phyloP scores from a whole-genome alignment of 2,329 filamentous ascomycete species.

The Fusarium burgessii region DNA sequence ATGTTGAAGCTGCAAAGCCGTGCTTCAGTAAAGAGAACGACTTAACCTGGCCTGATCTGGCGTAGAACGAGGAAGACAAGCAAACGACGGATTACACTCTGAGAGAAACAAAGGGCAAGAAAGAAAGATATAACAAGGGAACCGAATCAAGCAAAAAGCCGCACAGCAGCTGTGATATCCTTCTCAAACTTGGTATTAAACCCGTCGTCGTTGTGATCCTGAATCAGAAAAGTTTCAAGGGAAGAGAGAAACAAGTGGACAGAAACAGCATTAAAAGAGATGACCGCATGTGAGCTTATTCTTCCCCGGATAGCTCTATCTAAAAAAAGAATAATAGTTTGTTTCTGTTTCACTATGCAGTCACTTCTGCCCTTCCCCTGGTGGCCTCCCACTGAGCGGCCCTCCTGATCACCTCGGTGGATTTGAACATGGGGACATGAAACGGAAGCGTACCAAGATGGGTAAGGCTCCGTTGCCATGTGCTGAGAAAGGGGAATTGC shows the following conservation, averaged over 20 bases:
- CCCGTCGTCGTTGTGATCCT: conserved; percentile 25
- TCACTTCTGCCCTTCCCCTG: conserved; percentile 1
- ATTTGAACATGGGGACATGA: conserved; percentile 20
- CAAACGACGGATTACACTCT: conserved; percentile 5
- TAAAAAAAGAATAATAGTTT: conserved; percentile 31
- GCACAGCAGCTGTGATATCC: conserved; percentile 38
- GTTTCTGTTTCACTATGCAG: conserved; percentile 34
- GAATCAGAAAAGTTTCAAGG: conserved; percentile 16
- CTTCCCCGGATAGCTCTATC: conserved; percentile 25
- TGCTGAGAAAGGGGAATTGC: background rate
- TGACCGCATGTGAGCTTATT: conserved; percentile 24
- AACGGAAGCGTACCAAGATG: conserved; percentile 24
- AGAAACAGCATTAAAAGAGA: conserved; percentile 26
- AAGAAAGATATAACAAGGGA: conserved; percentile 13
- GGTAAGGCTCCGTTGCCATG: conserved; percentile 5
- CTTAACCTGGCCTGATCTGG: background rate
- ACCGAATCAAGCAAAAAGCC: conserved; percentile 20
- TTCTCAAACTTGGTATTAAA: conserved; percentile 27
- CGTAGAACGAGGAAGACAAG: conserved; percentile 14
- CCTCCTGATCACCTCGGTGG: conserved; percentile 15
- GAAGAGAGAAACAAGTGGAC: background rate
- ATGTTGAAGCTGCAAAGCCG: conserved; percentile 47
- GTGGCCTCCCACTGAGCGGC: conserved; percentile 19
- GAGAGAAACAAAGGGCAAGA: conserved; percentile 5
- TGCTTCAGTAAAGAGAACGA: conserved; percentile 22